Conservation (phyloP, 805 yeast species). For the Starmerella potacharoeniae region DNA sequence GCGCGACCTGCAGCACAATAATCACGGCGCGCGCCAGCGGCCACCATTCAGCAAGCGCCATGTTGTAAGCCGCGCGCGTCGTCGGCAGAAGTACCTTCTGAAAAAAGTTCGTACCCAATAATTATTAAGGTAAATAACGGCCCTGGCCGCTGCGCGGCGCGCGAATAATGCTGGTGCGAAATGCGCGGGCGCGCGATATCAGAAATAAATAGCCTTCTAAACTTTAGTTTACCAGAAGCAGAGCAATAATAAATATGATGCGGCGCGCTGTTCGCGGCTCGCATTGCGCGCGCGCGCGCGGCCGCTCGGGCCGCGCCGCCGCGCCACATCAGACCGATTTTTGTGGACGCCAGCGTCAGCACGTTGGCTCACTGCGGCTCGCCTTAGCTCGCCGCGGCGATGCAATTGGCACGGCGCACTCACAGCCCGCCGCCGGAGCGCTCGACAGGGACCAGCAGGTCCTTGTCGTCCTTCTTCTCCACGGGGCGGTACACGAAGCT, state of each 20-base stretch:
- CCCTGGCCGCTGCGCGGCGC: no score
- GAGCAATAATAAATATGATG: conserved; percentile 1
- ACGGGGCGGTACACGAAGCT: conserved; percentile 27
- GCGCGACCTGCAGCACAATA: not conserved
- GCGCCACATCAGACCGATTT: not conserved
- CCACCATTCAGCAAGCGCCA: conserved; percentile 10
- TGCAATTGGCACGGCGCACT: not conserved
- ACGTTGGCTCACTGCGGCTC: no score
- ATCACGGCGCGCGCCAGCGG: conserved; percentile 6
- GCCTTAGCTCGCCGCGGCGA: not conserved
- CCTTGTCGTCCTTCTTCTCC: conserved; percentile 23
- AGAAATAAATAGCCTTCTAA: not conserved
- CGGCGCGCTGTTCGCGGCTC: not conserved
- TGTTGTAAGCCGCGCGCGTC: not conserved
- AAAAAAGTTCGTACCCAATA: conserved; percentile 4
- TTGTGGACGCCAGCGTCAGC: not conserved
- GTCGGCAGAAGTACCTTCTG: not conserved
- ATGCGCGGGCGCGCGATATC: not conserved
- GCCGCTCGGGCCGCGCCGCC: not conserved
- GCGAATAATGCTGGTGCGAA: no score
- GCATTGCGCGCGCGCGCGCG: not conserved
- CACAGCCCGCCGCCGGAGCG: conserved; percentile 31
- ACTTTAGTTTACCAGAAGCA: not conserved
- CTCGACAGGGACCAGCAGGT: conserved; percentile 29
- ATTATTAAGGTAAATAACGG: not conserved